Percentiles rank a stretch among this genome's conserved stretches.
These are phyloP conservation scores for Rhizopogon rudus DNA, from an alignment of 768 basidiomycete genomes.

Conservation along the genomic window DNA sequence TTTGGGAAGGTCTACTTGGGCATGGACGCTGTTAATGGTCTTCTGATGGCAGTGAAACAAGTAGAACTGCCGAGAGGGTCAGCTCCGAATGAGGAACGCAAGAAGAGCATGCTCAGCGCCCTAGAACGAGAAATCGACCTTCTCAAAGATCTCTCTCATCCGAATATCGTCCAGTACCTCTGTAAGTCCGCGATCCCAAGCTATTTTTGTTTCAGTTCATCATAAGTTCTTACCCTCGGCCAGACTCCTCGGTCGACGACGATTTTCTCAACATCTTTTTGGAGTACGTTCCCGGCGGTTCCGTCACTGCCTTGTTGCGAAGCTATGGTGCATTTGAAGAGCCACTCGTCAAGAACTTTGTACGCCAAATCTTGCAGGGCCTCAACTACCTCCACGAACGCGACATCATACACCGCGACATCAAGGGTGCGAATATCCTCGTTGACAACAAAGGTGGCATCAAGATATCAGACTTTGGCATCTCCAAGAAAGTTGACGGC, in stretches of 20 bases:
- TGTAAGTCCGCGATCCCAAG: constrained; percentile 49
- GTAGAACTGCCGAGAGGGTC: constrained; percentile 86
- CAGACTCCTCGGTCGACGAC: constrained; percentile 92
- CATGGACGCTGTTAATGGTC: constrained; percentile 86
- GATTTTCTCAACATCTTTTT: constrained; percentile 93
- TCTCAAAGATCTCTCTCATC: constrained; percentile 87
- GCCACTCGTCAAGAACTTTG: constrained; percentile 85
- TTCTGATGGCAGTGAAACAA: constrained; percentile 97
- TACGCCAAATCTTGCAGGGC: constrained; percentile 85
- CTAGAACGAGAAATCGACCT: constrained; percentile 93
- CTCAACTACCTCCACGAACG: constrained; percentile 95
- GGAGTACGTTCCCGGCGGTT: constrained; percentile 95
- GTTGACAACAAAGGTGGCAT: constrained; percentile 98
- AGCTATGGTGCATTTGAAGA: constrained; percentile 97
- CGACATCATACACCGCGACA: constrained; percentile 98
- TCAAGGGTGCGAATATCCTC: constrained; percentile 98
- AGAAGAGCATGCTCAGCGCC: constrained; percentile 88
- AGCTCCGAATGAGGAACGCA: constrained; percentile 85
- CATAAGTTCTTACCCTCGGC: not conserved
- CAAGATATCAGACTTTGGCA: constrained; percentile 96
- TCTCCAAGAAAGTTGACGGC: constrained; percentile 95
- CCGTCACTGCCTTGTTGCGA: constrained; percentile 81
- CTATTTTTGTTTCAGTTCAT: not conserved
- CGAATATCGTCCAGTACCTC: constrained; percentile 97
- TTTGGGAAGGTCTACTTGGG: constrained; percentile 95